Base-by-base conservation (phyloP, 805 yeast species). In the Saccharomyces mikatae region DNA sequence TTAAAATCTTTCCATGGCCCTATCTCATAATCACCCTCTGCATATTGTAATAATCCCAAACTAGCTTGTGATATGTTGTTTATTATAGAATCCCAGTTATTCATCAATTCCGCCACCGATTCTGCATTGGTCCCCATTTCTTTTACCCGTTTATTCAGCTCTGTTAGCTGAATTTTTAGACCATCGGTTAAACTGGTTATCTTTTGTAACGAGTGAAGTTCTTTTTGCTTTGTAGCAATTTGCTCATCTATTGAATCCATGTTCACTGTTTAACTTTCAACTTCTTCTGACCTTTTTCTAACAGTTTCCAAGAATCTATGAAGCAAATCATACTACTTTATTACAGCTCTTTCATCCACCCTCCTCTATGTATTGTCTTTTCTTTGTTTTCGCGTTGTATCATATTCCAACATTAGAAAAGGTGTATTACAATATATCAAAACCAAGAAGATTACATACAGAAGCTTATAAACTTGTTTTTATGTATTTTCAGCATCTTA, bases 21-120 rank as follows among this genome's bases (percentile, higher is more conserved):
- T n/a, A 60, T 62, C 50, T 67, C 68, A 52, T 69, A 68, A 47
- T 68, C 70, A 21, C 65, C 60, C 30, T 67, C 70, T 0, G 64
- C 56, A 50, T 68, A 69, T 47, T 68, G 69, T 22, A 68, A 53
- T 11, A 69, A 53, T 27, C 69, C 63, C 21, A 69, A 46, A 24
- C 70, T 64, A 6, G 71, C 71, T 41, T 65, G 68, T 2, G 71
- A 64, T 21, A 69, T 65, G 17, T 69, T 64, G 36, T 62, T 58
- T n/a, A 64, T 58, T 6, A 69, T 62, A 1, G 68, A 60, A 46
- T 66, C 63, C 73, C 73, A 69, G 44, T 66, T 63, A 8, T 53
- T 48, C 65, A 67, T 60, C 1, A 69, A 63, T 21, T 61, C 56
- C 3, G 62, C 58, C 1, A 67, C 70, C 17, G 57, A 52, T 24